Percentiles rank a stretch among this genome's conserved stretches.
Evolutionary conservation across 1,284 basidiomycete genomes (phyloP).

Genomic region (Apiotrichum laibachii): DNA sequence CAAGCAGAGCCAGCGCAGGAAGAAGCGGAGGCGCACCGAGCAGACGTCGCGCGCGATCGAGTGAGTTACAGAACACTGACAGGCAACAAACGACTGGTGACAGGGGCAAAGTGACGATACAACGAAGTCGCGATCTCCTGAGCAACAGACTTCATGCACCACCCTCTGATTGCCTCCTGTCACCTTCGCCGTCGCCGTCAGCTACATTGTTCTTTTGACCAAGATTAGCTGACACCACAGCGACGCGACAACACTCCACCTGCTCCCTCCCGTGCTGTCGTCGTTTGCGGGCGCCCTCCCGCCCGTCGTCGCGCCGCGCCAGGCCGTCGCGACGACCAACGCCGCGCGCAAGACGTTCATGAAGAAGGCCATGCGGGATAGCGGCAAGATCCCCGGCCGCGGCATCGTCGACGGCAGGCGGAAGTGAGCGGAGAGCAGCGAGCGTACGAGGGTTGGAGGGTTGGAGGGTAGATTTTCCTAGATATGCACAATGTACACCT

Average conservation of each 20-base stretch:
- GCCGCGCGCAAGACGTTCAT: conserved; percentile 27
- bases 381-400: conserved; percentile 31
- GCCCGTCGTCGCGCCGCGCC: conserved; percentile 26
- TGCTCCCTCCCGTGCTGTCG: conserved; percentile 23
- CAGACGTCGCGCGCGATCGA: conserved; percentile 9
- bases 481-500: background rate
- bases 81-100: background rate
- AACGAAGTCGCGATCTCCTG: conserved; percentile 4
- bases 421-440: conserved; percentile 9
- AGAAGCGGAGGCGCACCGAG: conserved; percentile 13
- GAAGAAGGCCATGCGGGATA: conserved; percentile 36
- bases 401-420: conserved; percentile 33
- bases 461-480: background rate
- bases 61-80: conserved; percentile 4
- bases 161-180: conserved; percentile 7
- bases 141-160: conserved; percentile 11
- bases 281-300: conserved; percentile 20
- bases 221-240: conserved; percentile 6
- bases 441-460: background rate
- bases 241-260: conserved; percentile 21
- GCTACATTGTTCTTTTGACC: background rate
- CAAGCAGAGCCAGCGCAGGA: conserved; percentile 12
- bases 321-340: conserved; percentile 3
- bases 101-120: conserved; percentile 5
- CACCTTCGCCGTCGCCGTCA: background rate